Conservation (phyloP, 2,329 filamentous ascomycete genomes). For the Aspergillus sp. region DNA sequence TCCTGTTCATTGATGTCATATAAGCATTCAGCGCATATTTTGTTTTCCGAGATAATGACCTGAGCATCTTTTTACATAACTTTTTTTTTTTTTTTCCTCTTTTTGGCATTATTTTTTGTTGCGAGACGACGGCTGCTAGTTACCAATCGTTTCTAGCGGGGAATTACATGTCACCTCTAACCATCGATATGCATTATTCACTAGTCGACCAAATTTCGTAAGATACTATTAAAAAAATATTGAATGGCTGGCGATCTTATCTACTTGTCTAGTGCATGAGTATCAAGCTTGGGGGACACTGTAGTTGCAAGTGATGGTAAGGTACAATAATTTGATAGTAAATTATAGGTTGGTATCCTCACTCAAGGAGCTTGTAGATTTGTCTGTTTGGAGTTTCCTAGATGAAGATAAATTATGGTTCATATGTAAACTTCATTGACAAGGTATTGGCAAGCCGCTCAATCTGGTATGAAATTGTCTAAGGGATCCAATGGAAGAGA, state of each 20-base stretch:
- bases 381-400: too few species aligned
- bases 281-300: too few species aligned
- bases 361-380: too few species aligned
- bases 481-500: neutral
- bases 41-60: conserved; percentile 17
- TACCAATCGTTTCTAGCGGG: conserved; percentile 8
- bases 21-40: conserved; percentile 31
- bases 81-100: conserved; percentile 4
- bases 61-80: conserved; percentile 19
- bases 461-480: too few species aligned
- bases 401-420: too few species aligned
- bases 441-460: too few species aligned
- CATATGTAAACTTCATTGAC: too few species aligned
- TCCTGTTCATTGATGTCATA: conserved; percentile 24
- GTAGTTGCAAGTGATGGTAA: too few species aligned
- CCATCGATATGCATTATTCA: conserved; percentile 4
- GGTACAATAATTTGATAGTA: too few species aligned
- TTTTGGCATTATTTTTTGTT: conserved; percentile 17
- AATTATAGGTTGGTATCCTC: too few species aligned
- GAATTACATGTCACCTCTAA: conserved; percentile 6
- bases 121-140: conserved; percentile 16
- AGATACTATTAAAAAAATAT: neutral
- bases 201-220: conserved; percentile 5
- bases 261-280: too few species aligned
- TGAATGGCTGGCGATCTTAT: too few species aligned